phyloP scores from a whole-genome alignment of 305 asterid species.

The Striga hermonthica region DNA sequence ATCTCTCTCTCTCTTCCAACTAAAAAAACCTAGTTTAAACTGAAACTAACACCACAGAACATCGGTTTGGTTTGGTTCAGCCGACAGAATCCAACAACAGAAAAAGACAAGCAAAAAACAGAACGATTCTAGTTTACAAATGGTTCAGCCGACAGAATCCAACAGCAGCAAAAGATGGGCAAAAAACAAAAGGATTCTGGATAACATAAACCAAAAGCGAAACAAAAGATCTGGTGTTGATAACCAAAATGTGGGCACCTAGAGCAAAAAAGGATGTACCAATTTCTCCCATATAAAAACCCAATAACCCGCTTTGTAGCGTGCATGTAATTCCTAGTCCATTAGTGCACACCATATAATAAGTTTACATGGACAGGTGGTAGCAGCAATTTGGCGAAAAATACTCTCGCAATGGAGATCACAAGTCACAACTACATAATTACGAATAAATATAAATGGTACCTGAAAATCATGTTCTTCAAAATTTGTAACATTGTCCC shows the following conservation, averaged over 20 bases:
- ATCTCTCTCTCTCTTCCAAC: no score
- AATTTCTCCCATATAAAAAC: neutral
- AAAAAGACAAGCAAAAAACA: no score
- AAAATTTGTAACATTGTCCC: slow-evolving; percentile 60
- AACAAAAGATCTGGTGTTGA: no score
- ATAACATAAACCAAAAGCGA: no score
- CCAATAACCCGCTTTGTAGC: neutral
- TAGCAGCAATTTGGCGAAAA: neutral
- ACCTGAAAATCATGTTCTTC: slow-evolving; percentile 96
- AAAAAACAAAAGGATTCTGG: no score
- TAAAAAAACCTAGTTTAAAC: neutral
- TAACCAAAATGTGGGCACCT: no score
- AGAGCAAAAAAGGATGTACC: neutral
- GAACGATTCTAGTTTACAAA: no score
- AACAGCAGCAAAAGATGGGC: no score
- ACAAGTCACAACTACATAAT: neutral
- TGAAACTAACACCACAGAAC: no score
- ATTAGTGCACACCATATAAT: neutral
- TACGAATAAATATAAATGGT: slow-evolving; percentile 10
- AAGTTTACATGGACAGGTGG: neutral
- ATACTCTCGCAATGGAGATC: slow-evolving; percentile 6
- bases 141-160: no score
- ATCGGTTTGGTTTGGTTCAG: no score
- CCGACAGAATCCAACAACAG: no score
- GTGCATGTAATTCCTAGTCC: neutral